Conservation (phyloP, 2,329 filamentous ascomycete species). For the Byssochlamys sp. region DNA sequence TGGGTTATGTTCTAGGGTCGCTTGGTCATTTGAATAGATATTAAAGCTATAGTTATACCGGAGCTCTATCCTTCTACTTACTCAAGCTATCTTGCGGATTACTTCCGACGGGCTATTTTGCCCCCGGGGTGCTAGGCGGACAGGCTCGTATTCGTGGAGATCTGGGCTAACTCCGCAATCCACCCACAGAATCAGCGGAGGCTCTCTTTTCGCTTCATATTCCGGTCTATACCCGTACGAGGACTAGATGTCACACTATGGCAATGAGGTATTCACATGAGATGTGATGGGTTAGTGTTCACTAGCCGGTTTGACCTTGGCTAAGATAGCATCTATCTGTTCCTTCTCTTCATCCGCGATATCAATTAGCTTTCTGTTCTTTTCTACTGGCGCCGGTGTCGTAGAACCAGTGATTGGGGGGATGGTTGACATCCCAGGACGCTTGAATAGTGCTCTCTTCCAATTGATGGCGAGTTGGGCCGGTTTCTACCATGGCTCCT, state of each 20-base stretch:
- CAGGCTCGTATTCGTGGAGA: background rate
- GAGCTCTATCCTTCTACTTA: background rate
- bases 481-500: background rate
- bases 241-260: background rate
- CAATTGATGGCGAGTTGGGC: background rate
- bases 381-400: conserved; percentile 26
- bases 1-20: background rate
- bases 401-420: conserved; percentile 38
- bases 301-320: conserved; percentile 6
- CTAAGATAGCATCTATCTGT: conserved; percentile 3
- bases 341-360: conserved; percentile 35
- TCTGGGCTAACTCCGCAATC: background rate
- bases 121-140: background rate
- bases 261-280: background rate
- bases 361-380: conserved; percentile 32
- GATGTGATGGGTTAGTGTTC: conserved; percentile 2
- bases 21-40: background rate
- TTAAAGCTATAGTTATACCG: background rate
- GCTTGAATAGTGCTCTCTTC: conserved; percentile 6
- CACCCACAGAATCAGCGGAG: background rate
- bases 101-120: background rate
- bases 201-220: background rate
- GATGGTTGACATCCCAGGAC: conserved; percentile 15
- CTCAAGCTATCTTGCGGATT: background rate
- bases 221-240: background rate